phyloP scores from a whole-genome alignment of 495 filamentous ascomycete species.

The Aspergillus cristatus region DNA sequence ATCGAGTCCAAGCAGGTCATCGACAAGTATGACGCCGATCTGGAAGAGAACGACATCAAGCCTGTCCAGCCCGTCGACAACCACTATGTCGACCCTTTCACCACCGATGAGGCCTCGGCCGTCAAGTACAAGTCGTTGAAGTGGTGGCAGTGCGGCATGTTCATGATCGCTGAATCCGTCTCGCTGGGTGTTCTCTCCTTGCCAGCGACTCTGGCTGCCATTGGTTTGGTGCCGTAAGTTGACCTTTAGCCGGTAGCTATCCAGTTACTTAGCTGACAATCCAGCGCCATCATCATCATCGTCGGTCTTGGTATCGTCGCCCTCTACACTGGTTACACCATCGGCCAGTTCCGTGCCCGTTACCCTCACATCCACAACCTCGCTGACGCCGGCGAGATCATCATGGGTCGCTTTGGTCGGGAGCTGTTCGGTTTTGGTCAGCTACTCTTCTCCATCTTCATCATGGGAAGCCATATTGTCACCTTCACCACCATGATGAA shows the following conservation, averaged over 20 bases:
- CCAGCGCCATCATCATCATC: constrained; percentile 50
- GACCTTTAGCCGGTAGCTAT: neutral
- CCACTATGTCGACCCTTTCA: constrained; percentile 27
- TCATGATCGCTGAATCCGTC: constrained; percentile 64
- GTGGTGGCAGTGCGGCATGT: constrained; percentile 24
- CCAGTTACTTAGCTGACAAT: constrained; percentile 1
- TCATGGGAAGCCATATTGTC: constrained; percentile 68
- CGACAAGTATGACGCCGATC: constrained; percentile 7
- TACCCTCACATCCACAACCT: constrained; percentile 60
- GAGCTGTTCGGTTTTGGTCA: constrained; percentile 60
- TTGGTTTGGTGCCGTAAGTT: constrained; percentile 48
- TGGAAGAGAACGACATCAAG: constrained; percentile 26
- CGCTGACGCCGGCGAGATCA: constrained; percentile 55
- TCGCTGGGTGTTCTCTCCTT: constrained; percentile 59
- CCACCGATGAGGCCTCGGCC: constrained; percentile 33
- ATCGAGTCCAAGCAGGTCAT: constrained; percentile 1
- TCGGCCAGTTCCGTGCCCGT: constrained; percentile 57
- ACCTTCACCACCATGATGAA: constrained; percentile 63
- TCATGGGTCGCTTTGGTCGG: constrained; percentile 54
- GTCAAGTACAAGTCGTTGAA: constrained; percentile 39
- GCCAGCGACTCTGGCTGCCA: constrained; percentile 48
- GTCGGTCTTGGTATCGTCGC: constrained; percentile 56
- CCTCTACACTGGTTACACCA: constrained; percentile 67
- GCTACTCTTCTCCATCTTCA: constrained; percentile 62
- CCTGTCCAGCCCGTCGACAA: neutral